A percentile compares a stretch with the other conserved stretches of the same genome.
These are phyloP conservation scores for Dittrichia graveolens DNA, from an alignment of 129 eudicot genomes.

Conservation along the genomic window DNA sequence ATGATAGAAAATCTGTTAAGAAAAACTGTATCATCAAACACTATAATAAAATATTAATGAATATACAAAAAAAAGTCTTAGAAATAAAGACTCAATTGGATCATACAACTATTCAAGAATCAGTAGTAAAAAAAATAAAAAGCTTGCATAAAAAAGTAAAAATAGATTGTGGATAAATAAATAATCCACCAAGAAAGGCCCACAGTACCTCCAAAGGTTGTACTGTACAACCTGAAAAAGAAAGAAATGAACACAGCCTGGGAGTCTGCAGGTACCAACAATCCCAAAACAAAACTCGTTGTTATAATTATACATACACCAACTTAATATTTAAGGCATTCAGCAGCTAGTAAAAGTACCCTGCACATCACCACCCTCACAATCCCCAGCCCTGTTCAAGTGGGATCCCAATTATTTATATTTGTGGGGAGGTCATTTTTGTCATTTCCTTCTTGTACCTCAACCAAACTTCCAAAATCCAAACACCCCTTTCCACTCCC, in stretches of 20 bases:
- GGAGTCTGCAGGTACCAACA: slow-evolving; percentile 19
- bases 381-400: slow-evolving; percentile 19
- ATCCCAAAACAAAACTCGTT: slow-evolving; percentile 20
- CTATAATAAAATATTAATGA: no score
- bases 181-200: background rate
- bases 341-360: slow-evolving; percentile 18
- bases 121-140: no score
- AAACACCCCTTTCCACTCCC: slow-evolving; percentile 2
- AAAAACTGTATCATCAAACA: no score
- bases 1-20: no score
- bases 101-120: no score
- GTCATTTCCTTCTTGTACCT: slow-evolving; percentile 35
- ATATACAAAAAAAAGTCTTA: no score
- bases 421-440: slow-evolving; percentile 35
- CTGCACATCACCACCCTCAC: slow-evolving; percentile 17
- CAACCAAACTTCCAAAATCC: slow-evolving; percentile 27
- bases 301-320: slow-evolving; percentile 24
- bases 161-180: background rate
- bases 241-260: slow-evolving; percentile 25
- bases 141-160: no score
- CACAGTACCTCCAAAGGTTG: slow-evolving; percentile 10
- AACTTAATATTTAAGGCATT: slow-evolving; percentile 26
- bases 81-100: no score
- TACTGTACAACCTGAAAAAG: slow-evolving; percentile 27
- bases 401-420: slow-evolving; percentile 37